Evolutionary conservation across 805 yeast genomes (phyloP).

Genomic region (Candida easanensis): DNA sequence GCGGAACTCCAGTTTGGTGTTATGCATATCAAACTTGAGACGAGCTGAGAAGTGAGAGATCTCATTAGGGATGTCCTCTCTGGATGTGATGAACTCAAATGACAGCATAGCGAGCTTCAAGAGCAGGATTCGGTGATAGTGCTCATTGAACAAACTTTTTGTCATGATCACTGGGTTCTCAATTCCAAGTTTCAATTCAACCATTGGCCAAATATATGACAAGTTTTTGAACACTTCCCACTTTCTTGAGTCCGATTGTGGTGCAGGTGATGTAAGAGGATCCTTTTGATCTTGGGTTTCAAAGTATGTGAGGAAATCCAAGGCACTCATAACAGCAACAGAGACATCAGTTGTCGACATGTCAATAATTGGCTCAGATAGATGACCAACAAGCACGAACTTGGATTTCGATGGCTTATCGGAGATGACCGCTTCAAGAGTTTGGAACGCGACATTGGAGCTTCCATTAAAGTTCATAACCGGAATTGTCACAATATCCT

Average conservation of each 20-base stretch:
- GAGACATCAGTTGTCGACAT: constrained; percentile 39
- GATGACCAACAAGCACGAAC: constrained; percentile 35
- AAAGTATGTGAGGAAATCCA: constrained; percentile 20
- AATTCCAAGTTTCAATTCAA: constrained; percentile 34
- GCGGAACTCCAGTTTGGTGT: constrained; percentile 16
- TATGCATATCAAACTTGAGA: constrained; percentile 16
- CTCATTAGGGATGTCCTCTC: constrained; percentile 23
- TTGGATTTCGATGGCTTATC: constrained; percentile 30
- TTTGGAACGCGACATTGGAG: constrained; percentile 37
- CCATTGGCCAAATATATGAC: constrained; percentile 31
- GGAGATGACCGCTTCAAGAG: constrained; percentile 26
- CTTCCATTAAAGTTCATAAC: constrained; percentile 34
- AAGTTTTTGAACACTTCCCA: constrained; percentile 16
- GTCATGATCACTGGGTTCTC: constrained; percentile 38
- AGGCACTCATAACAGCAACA: constrained; percentile 27
- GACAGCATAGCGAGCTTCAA: constrained; percentile 26
- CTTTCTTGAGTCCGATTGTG: too few relatives aligned
- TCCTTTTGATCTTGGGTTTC: neutral
- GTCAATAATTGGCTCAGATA: constrained; percentile 45
- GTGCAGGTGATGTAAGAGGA: too few relatives aligned
- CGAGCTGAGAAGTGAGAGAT: constrained; percentile 8
- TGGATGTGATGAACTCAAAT: constrained; percentile 15
- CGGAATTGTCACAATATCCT: constrained; percentile 21
- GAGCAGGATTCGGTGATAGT: constrained; percentile 31
- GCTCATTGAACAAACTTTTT: constrained; percentile 29